Evolutionary conservation across 2,329 filamentous ascomycete genomes (phyloP).

Genomic region (Amauroascus niger): DNA sequence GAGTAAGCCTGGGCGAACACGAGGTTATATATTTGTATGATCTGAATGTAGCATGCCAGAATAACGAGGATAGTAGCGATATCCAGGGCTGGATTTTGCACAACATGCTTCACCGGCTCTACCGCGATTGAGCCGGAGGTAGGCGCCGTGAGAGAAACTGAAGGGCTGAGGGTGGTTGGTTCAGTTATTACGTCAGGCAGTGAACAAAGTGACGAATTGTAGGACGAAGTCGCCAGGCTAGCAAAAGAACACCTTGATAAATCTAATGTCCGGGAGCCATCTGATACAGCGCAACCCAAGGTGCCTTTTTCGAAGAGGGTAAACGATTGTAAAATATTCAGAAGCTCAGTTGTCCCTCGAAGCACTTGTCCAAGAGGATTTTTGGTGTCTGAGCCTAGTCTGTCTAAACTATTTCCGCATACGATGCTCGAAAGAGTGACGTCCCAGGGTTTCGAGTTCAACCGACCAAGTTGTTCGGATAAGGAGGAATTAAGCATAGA

Average conservation of each 20-base stretch:
- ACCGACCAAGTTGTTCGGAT: not conserved
- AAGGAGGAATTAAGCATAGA: not conserved
- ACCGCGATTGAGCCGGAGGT: too few relatives aligned
- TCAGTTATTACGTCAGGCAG: not conserved
- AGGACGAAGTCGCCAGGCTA: not conserved
- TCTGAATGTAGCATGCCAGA: not conserved
- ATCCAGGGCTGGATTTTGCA: not conserved
- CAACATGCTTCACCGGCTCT: not conserved
- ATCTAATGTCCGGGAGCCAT: not conserved
- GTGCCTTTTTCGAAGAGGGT: not conserved
- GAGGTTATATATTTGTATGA: not conserved
- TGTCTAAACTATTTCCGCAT: not conserved
- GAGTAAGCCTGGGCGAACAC: not conserved
- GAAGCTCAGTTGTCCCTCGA: not conserved
- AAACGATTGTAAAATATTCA: not conserved
- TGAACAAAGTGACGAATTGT: not conserved
- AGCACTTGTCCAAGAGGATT: not conserved
- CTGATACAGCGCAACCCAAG: not conserved
- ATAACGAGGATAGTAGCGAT: conserved; percentile 3
- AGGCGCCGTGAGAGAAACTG: too few relatives aligned
- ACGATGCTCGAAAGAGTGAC: not conserved
- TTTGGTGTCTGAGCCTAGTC: not conserved
- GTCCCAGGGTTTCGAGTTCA: not conserved
- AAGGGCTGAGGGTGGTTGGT: not conserved
- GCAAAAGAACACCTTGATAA: not conserved